These are phyloP conservation scores for Hygrocybe punicea DNA, from an alignment of 768 basidiomycete species.

Conservation along the genomic window DNA sequence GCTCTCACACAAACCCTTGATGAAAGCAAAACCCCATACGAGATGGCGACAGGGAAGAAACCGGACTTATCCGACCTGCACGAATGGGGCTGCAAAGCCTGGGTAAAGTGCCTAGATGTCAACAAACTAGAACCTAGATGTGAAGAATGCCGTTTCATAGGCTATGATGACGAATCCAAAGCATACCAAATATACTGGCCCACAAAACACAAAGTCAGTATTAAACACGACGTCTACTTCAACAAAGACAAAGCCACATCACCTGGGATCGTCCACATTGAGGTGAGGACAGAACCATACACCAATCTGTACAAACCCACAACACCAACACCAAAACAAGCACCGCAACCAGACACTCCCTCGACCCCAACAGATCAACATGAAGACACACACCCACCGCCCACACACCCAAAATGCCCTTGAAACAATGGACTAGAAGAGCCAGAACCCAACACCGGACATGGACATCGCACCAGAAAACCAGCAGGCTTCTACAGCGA, in stretches of 20 bases:
- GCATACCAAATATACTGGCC: conserved; percentile 32
- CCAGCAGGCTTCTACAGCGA: conserved; percentile 4
- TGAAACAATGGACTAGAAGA: background rate
- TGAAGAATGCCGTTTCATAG: conserved; percentile 18
- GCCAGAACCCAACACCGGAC: background rate
- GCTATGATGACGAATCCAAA: conserved; percentile 26
- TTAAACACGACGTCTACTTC: conserved; percentile 27
- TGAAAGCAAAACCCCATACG: conserved; percentile 23
- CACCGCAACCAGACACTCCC: background rate
- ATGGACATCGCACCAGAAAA: background rate
- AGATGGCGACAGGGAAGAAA: conserved; percentile 26
- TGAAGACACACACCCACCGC: background rate
- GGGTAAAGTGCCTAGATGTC: background rate
- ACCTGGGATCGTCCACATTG: conserved; percentile 23
- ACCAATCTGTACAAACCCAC: background rate
- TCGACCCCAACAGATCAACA: background rate
- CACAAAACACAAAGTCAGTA: conserved; percentile 17
- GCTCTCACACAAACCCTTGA: conserved; percentile 25
- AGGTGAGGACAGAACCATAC: conserved; percentile 23
- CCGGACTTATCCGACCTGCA: conserved; percentile 29
- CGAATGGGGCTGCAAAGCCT: conserved; percentile 3
- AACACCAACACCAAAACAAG: background rate
- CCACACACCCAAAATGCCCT: background rate
- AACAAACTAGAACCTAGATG: conserved; percentile 22
- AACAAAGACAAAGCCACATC: conserved; percentile 13